Base-by-base conservation (phyloP, 192 early-diverging fungal species). In the Coemansia sp. region DNA sequence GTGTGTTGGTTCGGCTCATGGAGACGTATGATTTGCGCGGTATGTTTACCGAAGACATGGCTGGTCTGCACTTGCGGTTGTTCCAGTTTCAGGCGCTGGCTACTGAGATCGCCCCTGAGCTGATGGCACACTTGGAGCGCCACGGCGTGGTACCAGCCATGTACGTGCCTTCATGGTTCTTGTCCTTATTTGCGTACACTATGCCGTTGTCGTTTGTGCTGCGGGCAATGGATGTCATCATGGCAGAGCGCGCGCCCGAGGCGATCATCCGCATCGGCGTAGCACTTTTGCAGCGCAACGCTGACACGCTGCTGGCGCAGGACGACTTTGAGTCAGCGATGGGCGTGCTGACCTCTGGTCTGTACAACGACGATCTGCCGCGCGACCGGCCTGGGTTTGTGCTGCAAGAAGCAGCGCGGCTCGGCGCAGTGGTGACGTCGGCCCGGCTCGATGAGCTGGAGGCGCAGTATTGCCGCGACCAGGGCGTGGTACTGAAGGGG, bases 81-180 rank as follows among this genome's bases (percentile, higher is more conserved):
- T 92, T 87, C 68, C 95, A 97, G 73, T 96, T 95, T 71, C 88
- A 90, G 35, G 66, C 81, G 43, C 73, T 98, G 54, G 82, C 95
- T 12, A 63, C 82, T 4, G 90, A 95, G 70, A 81, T 88, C 7
- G 69, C 91, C 23, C 97, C 95, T 12, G 75, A 82, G 24, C 74
- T 97, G 16, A 78, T 81, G 51, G 77, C 85, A n/a, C 97, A 99
- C 68, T 77, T 99, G 18, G 82, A 84, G 1, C 51, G 60, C 37
- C 87, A 89, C 26, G 88, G 89, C 39, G 85, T 98, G 37, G 64
- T 88, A 41, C 78, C 89, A 1, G 88, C 88, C 39, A 96, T 95
- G 93, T 99, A 93, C 59, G 95, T 93, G 4, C 92, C 93, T 0
- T 94, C 95, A 65, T 99, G 97, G 97, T 97, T 96, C 79, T 81